A percentile compares a stretch with the other conserved stretches of the same genome.
These are phyloP conservation scores for Desmodesmus armatus DNA, from an alignment of 139 green algal genomes.

Conservation along the genomic window DNA sequence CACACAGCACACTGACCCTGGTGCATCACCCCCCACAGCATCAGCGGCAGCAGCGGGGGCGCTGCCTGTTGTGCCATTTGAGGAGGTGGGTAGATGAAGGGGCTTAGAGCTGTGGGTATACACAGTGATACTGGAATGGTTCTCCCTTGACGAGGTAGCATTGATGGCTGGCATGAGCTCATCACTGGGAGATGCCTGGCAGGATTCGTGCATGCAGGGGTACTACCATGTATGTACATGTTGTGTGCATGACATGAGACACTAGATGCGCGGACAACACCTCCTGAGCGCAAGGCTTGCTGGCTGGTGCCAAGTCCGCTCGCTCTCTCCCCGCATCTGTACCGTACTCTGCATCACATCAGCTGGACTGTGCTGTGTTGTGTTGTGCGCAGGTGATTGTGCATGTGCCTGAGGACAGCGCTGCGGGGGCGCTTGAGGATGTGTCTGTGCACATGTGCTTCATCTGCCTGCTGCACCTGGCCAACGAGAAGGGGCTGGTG, in stretches of 20 bases:
- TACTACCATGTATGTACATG: no score
- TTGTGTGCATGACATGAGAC: no score
- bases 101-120: no score
- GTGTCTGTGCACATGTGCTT: slow-evolving; percentile 96
- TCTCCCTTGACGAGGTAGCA: no score
- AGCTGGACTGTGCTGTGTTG: neutral
- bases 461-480: slow-evolving; percentile 98
- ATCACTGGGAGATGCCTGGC: no score
- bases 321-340: neutral
- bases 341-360: no score
- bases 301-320: neutral
- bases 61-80: neutral
- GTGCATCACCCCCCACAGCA: neutral
- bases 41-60: neutral
- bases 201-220: no score
- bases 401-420: slow-evolving; percentile 60
- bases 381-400: slow-evolving; percentile 73
- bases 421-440: slow-evolving; percentile 69
- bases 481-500: slow-evolving; percentile 92
- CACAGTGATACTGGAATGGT: no score
- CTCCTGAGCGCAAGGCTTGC: slow-evolving; percentile 10
- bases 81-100: no score
- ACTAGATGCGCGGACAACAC: neutral
- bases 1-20: no score
- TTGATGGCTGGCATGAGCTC: no score